phyloP scores from a whole-genome alignment of 176 grass and related monocot genomes.

The Tillandsia leiboldiana region DNA sequence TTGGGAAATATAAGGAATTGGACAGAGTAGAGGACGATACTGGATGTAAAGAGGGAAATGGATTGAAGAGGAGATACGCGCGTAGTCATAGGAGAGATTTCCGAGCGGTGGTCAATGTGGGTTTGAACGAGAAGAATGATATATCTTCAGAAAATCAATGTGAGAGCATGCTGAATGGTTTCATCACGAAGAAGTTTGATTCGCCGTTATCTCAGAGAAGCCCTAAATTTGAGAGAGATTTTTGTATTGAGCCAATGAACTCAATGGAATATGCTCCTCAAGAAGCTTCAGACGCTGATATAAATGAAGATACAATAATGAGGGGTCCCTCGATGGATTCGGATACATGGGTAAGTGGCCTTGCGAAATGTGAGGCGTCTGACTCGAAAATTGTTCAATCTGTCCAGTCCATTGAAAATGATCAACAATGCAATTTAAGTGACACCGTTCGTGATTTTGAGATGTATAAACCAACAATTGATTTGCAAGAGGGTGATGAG shows the following conservation, averaged over 20 bases:
- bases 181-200: neutral
- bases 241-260: neutral
- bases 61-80: neutral
- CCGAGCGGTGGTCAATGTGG: neutral
- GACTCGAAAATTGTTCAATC: constrained; percentile 21
- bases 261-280: neutral
- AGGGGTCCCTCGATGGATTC: constrained; percentile 1
- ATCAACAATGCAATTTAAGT: constrained; percentile 16
- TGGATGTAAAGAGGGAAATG: neutral
- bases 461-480: constrained; percentile 3
- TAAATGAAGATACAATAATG: neutral
- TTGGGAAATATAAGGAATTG: constrained; percentile 27
- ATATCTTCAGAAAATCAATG: too few species aligned
- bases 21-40: neutral
- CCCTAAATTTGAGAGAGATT: neutral
- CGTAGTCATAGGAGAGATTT: neutral
- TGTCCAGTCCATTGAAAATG: constrained; percentile 19
- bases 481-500: neutral
- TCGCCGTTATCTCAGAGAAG: neutral
- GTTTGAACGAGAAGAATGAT: neutral
- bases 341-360: constrained; percentile 18
- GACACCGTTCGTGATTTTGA: neutral
- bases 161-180: too few species aligned
- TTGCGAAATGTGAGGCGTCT: constrained; percentile 1
- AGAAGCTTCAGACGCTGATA: neutral